Evolutionary conservation across 768 basidiomycete species (phyloP).

Genomic region (Xerocomellus intermedius): DNA sequence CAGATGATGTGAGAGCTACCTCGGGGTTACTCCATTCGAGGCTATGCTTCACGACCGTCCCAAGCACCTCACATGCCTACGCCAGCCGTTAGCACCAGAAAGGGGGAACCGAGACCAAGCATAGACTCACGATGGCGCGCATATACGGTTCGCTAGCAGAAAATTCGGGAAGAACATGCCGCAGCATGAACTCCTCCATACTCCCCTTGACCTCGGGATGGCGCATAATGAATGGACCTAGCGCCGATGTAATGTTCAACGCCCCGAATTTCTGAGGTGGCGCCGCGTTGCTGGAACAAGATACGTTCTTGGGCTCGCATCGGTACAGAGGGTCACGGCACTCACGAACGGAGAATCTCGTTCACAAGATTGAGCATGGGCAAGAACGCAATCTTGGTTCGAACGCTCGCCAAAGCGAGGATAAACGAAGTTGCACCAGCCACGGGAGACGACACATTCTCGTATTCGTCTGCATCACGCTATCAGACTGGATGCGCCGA

Average conservation of each 20-base stretch:
- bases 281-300: constrained; percentile 41
- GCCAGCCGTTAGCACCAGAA: neutral
- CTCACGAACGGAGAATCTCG: constrained; percentile 63
- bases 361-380: constrained; percentile 80
- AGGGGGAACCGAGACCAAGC: neutral
- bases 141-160: constrained; percentile 65
- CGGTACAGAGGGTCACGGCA: constrained; percentile 6
- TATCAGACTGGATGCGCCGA: neutral
- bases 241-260: constrained; percentile 74
- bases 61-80: constrained; percentile 80
- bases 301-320: neutral
- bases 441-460: constrained; percentile 72
- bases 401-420: constrained; percentile 70
- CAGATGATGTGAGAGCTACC: constrained; percentile 35
- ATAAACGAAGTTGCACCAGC: constrained; percentile 81
- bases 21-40: constrained; percentile 63
- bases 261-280: constrained; percentile 79
- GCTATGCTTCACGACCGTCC: constrained; percentile 68
- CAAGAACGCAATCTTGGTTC: constrained; percentile 80
- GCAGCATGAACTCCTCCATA: constrained; percentile 76
- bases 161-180: constrained; percentile 75
- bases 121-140: constrained; percentile 64
- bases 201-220: constrained; percentile 76
- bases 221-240: constrained; percentile 78
- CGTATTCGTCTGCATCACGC: constrained; percentile 69